These are phyloP conservation scores for Paragyromitra xinjiangensis DNA, from an alignment of 495 filamentous ascomycete genomes.

Conservation along the genomic window DNA sequence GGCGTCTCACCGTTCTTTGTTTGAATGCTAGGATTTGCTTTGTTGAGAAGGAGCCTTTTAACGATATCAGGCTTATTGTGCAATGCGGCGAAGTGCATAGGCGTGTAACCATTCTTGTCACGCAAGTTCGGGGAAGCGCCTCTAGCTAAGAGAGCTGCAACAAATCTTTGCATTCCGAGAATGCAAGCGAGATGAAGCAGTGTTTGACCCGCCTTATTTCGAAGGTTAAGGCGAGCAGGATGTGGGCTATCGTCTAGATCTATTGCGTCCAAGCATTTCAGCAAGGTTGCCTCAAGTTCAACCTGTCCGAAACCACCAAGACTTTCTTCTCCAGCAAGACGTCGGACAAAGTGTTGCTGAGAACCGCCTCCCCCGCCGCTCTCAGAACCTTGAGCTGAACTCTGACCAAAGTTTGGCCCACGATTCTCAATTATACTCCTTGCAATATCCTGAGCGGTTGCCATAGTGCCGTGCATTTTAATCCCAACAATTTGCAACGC, in stretches of 20 bases:
- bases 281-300: conserved; percentile 74
- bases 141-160: conserved; percentile 79
- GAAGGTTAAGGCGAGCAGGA: conserved; percentile 70
- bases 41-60: conserved; percentile 73
- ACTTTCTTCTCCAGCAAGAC: conserved; percentile 54
- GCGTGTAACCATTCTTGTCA: conserved; percentile 82
- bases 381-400: conserved; percentile 32
- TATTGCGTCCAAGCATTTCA: conserved; percentile 78
- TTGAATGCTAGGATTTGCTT: conserved; percentile 75
- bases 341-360: conserved; percentile 55
- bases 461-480: conserved; percentile 66
- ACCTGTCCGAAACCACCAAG: conserved; percentile 47
- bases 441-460: conserved; percentile 65
- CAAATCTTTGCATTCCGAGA: conserved; percentile 77
- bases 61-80: conserved; percentile 79
- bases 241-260: conserved; percentile 78
- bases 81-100: conserved; percentile 85
- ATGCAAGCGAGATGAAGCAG: conserved; percentile 84
- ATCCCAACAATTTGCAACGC: conserved; percentile 67
- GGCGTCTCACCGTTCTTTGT: conserved; percentile 76
- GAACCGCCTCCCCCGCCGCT: conserved; percentile 23
- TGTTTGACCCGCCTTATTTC: conserved; percentile 73
- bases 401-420: conserved; percentile 52
- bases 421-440: conserved; percentile 64
- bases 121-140: conserved; percentile 79